Evolutionary conservation across 1,284 basidiomycete genomes (phyloP).

Genomic region (Ganoderma boninense): DNA sequence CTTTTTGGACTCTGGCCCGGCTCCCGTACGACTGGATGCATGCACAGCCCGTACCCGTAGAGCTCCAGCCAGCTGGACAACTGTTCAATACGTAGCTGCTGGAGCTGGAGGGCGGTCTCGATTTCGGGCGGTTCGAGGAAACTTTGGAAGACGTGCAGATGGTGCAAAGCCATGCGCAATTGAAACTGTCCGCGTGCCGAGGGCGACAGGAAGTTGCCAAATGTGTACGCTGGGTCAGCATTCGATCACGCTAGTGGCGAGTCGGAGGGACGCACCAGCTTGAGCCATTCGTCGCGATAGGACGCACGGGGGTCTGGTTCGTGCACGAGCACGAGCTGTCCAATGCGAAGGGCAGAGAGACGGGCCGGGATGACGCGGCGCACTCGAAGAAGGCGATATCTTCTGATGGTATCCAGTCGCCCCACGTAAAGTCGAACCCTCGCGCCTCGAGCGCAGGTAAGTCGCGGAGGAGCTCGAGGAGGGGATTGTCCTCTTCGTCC

Average conservation of each 20-base stretch:
- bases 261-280: slow-evolving; percentile 2
- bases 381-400: slow-evolving; percentile 6
- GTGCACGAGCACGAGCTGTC: background rate
- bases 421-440: slow-evolving; percentile 2
- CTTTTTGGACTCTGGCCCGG: no score
- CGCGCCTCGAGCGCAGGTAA: slow-evolving; percentile 20
- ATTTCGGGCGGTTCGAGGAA: background rate
- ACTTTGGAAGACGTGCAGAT: background rate
- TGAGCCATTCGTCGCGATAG: slow-evolving; percentile 1
- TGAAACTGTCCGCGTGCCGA: background rate
- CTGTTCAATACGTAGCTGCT: background rate
- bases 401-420: background rate
- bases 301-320: background rate
- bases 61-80: background rate
- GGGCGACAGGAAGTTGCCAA: no score
- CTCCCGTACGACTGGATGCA: background rate
- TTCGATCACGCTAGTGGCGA: background rate
- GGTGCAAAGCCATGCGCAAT: background rate
- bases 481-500: background rate
- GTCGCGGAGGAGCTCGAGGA: slow-evolving; percentile 1
- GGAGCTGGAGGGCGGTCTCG: background rate
- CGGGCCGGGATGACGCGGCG: background rate
- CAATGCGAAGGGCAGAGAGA: slow-evolving; percentile 9
- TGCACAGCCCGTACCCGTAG: background rate
- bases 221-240: no score